A percentile compares a stretch with the other conserved stretches of the same genome.
phyloP scores from a whole-genome alignment of 129 eudicot genomes.

The Rutidosis leptorrhynchoides region DNA sequence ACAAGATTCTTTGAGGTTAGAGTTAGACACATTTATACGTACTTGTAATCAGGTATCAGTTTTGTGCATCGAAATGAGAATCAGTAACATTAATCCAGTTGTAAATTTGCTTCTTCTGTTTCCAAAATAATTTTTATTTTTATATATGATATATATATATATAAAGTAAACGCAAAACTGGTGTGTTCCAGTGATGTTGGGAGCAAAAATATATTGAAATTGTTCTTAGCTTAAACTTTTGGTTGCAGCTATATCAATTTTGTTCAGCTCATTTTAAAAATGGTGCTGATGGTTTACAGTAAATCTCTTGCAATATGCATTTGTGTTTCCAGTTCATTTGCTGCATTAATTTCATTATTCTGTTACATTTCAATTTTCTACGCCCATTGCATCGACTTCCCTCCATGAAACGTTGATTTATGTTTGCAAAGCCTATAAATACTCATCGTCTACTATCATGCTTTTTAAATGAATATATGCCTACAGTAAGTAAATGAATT shows the following conservation, averaged over 20 bases:
- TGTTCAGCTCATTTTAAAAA: no score
- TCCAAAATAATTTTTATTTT: background rate
- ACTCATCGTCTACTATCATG: slow-evolving; percentile 97
- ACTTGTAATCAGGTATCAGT: slow-evolving; percentile 16
- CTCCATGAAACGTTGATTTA: slow-evolving; percentile 93
- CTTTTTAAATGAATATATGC: slow-evolving; percentile 95
- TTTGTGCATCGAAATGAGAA: slow-evolving; percentile 24
- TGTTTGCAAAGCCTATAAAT: slow-evolving; percentile 82
- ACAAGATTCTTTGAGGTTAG: slow-evolving; percentile 31
- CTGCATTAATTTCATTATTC: background rate
- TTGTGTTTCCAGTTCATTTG: background rate
- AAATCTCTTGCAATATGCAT: background rate
- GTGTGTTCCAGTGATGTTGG: background rate
- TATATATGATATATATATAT: background rate
- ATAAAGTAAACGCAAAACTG: background rate
- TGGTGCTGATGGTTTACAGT: no score
- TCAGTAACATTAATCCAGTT: slow-evolving; percentile 9
- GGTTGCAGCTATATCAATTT: no score
- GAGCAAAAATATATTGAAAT: background rate
- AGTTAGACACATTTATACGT: slow-evolving; percentile 25
- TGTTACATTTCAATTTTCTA: no score
- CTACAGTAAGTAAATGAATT: slow-evolving; percentile 33
- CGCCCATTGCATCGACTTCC: slow-evolving; percentile 97
- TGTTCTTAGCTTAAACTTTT: background rate
- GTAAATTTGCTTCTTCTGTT: slow-evolving; percentile 13